Evolutionary conservation across 768 basidiomycete species (phyloP), one percentile per base, ranked within the genome.

Genomic region (Suillus fuscotomentosus): DNA sequence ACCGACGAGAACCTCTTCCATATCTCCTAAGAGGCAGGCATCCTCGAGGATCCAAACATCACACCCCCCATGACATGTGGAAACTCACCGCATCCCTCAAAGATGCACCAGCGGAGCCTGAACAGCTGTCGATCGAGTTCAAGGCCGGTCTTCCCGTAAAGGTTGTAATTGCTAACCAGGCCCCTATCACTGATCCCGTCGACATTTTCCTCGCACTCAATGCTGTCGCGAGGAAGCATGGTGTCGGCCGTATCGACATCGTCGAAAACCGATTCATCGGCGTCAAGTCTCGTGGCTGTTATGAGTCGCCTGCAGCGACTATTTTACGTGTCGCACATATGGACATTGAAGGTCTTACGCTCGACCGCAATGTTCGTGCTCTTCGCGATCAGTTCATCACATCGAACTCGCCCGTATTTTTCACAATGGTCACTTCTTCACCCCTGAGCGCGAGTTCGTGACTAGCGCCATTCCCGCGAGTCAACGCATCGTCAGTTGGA

Each of bases 1-100:
- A 99, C 97, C 7, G 97, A 99, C 76, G 97, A 99, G 81, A 99
- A 99, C 81, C 84, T 99, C 56, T 98, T 97, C 89, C 97, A 99
- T 83, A 99, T 99, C 79, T 99, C 97, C 20, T 99, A 98, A 80
- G 97, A 99, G 78, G 97, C 97, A 13, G 97, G 97, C 53, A 99
- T 99, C 76, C 88, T 99, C 68, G 97, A 99, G 77, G 92, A 99
- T 74, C 97, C 97, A 67, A 88, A 97, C 83, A 88, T 82, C 65
- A 98, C 95, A 6, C 97, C 97, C 61, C 97, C 97, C 20, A 77
- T 14, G 97, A 99, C 83, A 99, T 99, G 97, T 99, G 97, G 97
- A 99, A 98, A 78, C 88, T 99, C 68, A 98, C 94, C 67, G 82
- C 76, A 85, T 82, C 91, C 34, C 90, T 93, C 42, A 90, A 95